A percentile compares a stretch with the other conserved stretches of the same genome.
Conservation (phyloP, 2,329 filamentous ascomycete species). For the Hymenoscyphus scutula region DNA sequence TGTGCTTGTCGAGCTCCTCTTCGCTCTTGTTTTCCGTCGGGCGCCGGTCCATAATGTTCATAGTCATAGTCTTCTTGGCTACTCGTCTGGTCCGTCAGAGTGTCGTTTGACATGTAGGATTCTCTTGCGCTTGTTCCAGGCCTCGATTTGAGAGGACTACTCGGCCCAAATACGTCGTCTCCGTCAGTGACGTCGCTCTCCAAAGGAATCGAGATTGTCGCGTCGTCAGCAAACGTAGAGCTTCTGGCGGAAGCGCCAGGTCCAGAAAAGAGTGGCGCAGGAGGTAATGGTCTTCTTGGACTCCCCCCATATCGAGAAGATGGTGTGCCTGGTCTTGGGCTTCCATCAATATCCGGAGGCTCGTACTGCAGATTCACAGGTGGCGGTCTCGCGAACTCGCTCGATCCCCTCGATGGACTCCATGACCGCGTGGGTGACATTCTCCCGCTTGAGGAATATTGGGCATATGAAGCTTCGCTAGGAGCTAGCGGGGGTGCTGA, state of each 20-base stretch:
- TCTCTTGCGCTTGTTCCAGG: conserved; percentile 34
- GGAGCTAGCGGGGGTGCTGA: conserved; percentile 61
- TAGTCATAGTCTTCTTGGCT: conserved; percentile 53
- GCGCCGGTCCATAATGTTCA: conserved; percentile 84
- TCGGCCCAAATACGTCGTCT: conserved; percentile 70
- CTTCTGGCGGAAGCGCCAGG: conserved; percentile 49
- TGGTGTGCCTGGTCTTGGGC: conserved; percentile 84
- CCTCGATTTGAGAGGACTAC: conserved; percentile 34
- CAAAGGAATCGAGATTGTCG: conserved; percentile 71
- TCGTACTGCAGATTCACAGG: conserved; percentile 76
- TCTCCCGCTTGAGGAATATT: conserved; percentile 50
- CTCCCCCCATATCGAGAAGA: conserved; percentile 86
- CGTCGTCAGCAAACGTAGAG: conserved; percentile 60
- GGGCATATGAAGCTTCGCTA: conserved; percentile 61
- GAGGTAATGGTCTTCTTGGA: conserved; percentile 81
- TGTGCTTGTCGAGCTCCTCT: conserved; percentile 83
- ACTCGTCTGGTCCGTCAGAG: conserved; percentile 37
- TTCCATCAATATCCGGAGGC: conserved; percentile 84
- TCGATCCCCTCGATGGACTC: conserved; percentile 51
- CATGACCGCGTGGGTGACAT: conserved; percentile 58
- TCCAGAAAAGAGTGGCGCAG: conserved; percentile 77
- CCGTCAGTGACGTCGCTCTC: conserved; percentile 49
- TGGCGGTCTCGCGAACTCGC: conserved; percentile 64
- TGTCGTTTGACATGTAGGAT: conserved; percentile 39
- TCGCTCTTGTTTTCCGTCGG: conserved; percentile 80